Percentiles rank a stretch among this genome's conserved stretches.
Conservation (phyloP, 345 rosid species). For the Brassica carinata region DNA sequence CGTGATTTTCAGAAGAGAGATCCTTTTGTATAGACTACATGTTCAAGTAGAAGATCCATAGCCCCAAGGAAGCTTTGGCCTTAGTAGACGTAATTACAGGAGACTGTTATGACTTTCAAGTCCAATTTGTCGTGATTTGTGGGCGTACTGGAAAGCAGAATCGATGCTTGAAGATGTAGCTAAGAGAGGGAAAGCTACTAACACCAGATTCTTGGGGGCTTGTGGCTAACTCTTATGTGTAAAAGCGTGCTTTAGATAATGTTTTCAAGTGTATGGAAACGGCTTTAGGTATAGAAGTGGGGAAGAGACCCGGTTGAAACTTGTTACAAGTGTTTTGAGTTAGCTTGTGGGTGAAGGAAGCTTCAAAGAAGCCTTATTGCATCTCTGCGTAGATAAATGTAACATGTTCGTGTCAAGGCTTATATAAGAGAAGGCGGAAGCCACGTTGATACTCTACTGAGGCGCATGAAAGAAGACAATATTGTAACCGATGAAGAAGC, state of each 20-base stretch:
- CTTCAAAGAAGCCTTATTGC: constrained; percentile 51
- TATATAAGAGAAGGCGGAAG: constrained; percentile 47
- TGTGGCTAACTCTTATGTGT: constrained; percentile 58
- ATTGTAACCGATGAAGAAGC: constrained; percentile 57
- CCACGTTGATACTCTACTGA: constrained; percentile 46
- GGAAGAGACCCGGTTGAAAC: constrained; percentile 47
- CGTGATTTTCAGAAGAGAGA: background rate
- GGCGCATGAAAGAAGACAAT: constrained; percentile 56
- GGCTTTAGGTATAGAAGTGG: constrained; percentile 43
- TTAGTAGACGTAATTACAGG: too few species aligned
- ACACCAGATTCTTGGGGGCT: constrained; percentile 51
- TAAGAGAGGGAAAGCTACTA: too few species aligned
- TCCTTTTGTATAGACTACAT: background rate
- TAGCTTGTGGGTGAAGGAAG: constrained; percentile 67
- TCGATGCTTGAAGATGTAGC: too few species aligned
- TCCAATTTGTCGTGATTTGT: too few species aligned
- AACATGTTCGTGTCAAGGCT: constrained; percentile 60
- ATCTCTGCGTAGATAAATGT: constrained; percentile 49
- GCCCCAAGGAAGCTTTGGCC: too few species aligned
- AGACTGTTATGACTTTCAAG: too few species aligned
- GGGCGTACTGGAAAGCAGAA: too few species aligned
- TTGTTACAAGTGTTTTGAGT: constrained; percentile 51
- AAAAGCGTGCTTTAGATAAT: constrained; percentile 48
- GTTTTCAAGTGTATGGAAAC: constrained; percentile 58
- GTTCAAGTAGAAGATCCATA: too few species aligned